phyloP scores from a whole-genome alignment of 768 basidiomycete species.

The Tylopilus sp. region DNA sequence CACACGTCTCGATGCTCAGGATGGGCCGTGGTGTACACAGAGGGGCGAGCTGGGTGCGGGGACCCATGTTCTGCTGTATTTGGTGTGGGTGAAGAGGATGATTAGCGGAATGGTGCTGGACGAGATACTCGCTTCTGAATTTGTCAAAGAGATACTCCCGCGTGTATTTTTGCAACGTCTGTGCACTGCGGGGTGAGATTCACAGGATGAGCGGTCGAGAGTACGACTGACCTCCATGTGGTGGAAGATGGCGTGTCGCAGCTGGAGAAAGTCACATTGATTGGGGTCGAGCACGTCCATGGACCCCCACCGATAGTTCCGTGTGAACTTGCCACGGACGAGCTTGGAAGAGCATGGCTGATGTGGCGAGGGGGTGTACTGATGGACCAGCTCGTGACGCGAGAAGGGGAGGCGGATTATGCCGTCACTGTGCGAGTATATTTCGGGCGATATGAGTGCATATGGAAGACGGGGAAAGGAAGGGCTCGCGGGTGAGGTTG shows the following conservation, averaged over 20 bases:
- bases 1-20: conserved; percentile 59
- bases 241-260: conserved; percentile 79
- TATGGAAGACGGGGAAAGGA: conserved; percentile 72
- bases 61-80: conserved; percentile 36
- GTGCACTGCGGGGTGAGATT: conserved; percentile 21
- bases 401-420: conserved; percentile 54
- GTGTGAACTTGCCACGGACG: conserved; percentile 58
- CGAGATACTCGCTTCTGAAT: conserved; percentile 58
- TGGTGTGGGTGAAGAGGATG: conserved; percentile 45
- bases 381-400: conserved; percentile 69
- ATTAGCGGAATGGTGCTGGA: conserved; percentile 48
- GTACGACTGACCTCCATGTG: conserved; percentile 73
- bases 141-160: conserved; percentile 80
- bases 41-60: conserved; percentile 27
- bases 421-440: conserved; percentile 82
- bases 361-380: conserved; percentile 63
- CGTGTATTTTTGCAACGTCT: conserved; percentile 86
- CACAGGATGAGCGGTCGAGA: conserved; percentile 11
- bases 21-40: conserved; percentile 46
- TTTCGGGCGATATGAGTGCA: conserved; percentile 79
- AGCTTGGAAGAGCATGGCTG: conserved; percentile 44
- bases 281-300: conserved; percentile 75
- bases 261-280: conserved; percentile 77
- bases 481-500: conserved; percentile 61
- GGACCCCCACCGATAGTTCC: conserved; percentile 80